Base-by-base conservation (phyloP, 805 yeast genomes). In the Candida sakaeoensis region DNA sequence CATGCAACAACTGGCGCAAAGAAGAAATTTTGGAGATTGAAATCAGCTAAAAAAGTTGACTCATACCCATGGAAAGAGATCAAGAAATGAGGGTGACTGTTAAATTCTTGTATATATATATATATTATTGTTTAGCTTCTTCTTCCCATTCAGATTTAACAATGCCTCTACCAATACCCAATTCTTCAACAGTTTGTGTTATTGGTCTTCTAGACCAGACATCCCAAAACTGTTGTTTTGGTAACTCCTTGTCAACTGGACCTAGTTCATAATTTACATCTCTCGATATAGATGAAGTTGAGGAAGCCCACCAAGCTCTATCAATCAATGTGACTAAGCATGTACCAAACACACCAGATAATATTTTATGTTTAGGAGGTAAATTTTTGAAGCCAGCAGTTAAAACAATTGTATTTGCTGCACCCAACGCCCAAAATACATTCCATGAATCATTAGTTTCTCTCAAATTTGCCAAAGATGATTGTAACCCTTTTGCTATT, bases 1-100 rank as follows among this genome's bases (percentile, higher is more conserved):
- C 91, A 88, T 59, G 79, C 81, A 16, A 74, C 78, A 8, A 85
- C 86, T 15, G 86, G 85, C 68, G 82, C 76, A 69, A 87, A 85
- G 80, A 85, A 84, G 78, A 87, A 84, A 70, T 77, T 88, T 43
- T 91, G 98, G 98, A 82, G 86, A 58, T 55, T 68, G 51, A 80
- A 95, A 58, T 85, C 83, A 54, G 93, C 81, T 54, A 82, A 85
- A 48, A 68, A 73, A 13, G 80, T 89, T 45, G 95, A 86, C 48
- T 28, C 32, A 10, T 90, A 90, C 57, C 98, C 98, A 4, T 91
- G 80, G 61, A 85, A 82, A 52, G 41, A 47, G 8, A 40, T 42
- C 24, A 48, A 48, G 34, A 21, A 33, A 25, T 29, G 26, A 13
- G n/a, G n/a, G n/a, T n/a, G n/a, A n/a, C n/a, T n/a, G 6, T 7